phyloP scores from a whole-genome alignment of 371 early-diverging fungal genomes.

The Mucor velutinosus region DNA sequence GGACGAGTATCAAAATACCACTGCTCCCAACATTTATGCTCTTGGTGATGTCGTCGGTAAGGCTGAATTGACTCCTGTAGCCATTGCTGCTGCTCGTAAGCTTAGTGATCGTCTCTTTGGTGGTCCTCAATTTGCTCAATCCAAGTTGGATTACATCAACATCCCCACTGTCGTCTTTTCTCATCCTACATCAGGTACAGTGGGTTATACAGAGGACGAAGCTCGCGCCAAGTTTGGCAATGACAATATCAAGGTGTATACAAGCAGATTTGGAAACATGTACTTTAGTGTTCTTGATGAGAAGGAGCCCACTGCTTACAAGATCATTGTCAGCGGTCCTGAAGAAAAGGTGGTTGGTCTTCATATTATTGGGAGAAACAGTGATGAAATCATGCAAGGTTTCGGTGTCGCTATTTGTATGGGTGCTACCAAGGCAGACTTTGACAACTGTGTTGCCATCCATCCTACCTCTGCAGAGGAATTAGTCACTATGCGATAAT shows the following conservation, averaged over 20 bases:
- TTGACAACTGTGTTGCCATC: slow-evolving; percentile 94
- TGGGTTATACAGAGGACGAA: slow-evolving; percentile 88
- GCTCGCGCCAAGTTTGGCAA: slow-evolving; percentile 77
- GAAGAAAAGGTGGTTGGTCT: slow-evolving; percentile 96
- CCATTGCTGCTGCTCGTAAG: slow-evolving; percentile 93
- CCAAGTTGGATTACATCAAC: slow-evolving; percentile 87
- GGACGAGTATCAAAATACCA: slow-evolving; percentile 91
- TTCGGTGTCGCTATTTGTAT: slow-evolving; percentile 85
- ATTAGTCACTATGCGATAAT: slow-evolving; percentile 48
- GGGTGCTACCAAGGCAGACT: slow-evolving; percentile 96
- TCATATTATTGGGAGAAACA: slow-evolving; percentile 89
- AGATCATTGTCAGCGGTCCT: slow-evolving; percentile 82
- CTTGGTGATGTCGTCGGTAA: slow-evolving; percentile 95
- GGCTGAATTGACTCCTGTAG: slow-evolving; percentile 93
- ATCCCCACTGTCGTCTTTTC: slow-evolving; percentile 97
- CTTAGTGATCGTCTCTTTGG: slow-evolving; percentile 90
- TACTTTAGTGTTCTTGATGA: slow-evolving; percentile 86
- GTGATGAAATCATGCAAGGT: slow-evolving; percentile 94
- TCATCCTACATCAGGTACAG: slow-evolving; percentile 80
- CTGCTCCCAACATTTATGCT: slow-evolving; percentile 74
- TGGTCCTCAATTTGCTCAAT: slow-evolving; percentile 67
- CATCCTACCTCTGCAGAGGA: slow-evolving; percentile 98
- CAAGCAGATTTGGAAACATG: slow-evolving; percentile 89
- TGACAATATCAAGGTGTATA: slow-evolving; percentile 79
- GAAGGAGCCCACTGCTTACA: slow-evolving; percentile 90